A percentile compares a stretch with the other conserved stretches of the same genome.
Conservation (phyloP, 2,329 filamentous ascomycete genomes). For the Grosmannia huntii region DNA sequence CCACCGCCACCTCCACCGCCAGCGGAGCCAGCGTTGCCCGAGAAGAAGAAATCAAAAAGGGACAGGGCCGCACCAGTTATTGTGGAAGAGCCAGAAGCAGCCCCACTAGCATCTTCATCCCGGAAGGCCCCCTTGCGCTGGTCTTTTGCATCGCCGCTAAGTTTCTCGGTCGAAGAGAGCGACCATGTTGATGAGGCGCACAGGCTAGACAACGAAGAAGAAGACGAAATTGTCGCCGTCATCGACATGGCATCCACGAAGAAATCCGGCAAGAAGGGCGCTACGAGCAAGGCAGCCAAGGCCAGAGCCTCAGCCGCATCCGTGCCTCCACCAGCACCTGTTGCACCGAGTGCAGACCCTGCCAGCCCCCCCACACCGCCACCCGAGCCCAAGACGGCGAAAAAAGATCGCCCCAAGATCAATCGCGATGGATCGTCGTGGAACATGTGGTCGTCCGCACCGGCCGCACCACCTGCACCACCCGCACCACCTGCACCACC, state of each 20-base stretch:
- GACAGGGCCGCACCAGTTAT: conserved; percentile 17
- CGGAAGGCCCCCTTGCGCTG: conserved; percentile 10
- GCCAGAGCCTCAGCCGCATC: conserved; percentile 22
- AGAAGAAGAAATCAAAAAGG: conserved; percentile 17
- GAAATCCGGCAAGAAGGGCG: conserved; percentile 25
- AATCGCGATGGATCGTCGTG: conserved; percentile 61
- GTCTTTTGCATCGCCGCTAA: conserved; percentile 11
- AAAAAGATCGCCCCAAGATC: conserved; percentile 66
- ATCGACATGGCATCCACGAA: conserved; percentile 36
- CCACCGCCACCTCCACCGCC: conserved; percentile 18
- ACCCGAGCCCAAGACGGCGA: conserved; percentile 44
- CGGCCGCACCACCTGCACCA: conserved; percentile 11
- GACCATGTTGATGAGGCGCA: conserved; percentile 6
- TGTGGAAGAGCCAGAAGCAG: conserved; percentile 9
- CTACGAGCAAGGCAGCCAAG: conserved; percentile 28
- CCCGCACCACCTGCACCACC: conserved; percentile 16
- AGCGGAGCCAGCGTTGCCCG: conserved; percentile 6
- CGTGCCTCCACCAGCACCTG: conserved; percentile 24
- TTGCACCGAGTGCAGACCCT: conserved; percentile 32
- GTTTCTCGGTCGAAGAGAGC: conserved; percentile 10
- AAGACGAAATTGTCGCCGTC: conserved; percentile 31
- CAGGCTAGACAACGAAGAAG: conserved; percentile 18
- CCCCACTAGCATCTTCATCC: background rate
- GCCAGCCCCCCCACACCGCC: conserved; percentile 37
- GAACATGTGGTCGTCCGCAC: conserved; percentile 58